Evolutionary conservation across 306 rosid species (phyloP).

Genomic region (Quercus mongolica): DNA sequence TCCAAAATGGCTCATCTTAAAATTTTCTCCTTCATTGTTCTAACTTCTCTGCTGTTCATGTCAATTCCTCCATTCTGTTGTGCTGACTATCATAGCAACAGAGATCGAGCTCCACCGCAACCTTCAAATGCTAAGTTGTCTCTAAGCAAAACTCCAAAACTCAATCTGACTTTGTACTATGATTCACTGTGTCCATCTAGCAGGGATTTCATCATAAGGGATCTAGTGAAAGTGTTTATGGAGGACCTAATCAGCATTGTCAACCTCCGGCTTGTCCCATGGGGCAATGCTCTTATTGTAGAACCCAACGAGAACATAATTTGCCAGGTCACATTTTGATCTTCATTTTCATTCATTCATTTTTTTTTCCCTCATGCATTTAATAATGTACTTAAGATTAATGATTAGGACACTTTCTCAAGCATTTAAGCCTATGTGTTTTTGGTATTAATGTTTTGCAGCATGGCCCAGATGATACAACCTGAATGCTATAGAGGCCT

Average conservation of each 20-base stretch:
- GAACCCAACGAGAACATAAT: background rate
- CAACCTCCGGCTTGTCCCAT: background rate
- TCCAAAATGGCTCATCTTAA: background rate
- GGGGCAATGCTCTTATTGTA: background rate
- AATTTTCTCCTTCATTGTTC: background rate
- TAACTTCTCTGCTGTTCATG: background rate
- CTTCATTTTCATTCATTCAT: background rate
- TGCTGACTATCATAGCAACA: background rate
- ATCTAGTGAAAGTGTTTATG: background rate
- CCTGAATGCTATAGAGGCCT: background rate
- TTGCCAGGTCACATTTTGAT: slow-evolving; percentile 5
- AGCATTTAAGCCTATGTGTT: background rate
- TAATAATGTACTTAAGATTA: background rate
- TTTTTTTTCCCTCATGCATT: background rate
- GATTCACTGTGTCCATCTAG: background rate
- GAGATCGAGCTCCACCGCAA: background rate
- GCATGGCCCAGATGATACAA: slow-evolving; percentile 6
- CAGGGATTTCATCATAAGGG: background rate
- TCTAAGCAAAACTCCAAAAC: background rate
- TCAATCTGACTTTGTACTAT: background rate
- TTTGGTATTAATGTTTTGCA: background rate
- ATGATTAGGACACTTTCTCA: too few species aligned
- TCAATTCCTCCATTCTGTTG: background rate
- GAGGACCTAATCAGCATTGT: background rate
- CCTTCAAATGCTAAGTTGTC: background rate